Evolutionary conservation across 192 early-diverging fungal genomes (phyloP).

Genomic region (Phlyctochytrium arcticum): DNA sequence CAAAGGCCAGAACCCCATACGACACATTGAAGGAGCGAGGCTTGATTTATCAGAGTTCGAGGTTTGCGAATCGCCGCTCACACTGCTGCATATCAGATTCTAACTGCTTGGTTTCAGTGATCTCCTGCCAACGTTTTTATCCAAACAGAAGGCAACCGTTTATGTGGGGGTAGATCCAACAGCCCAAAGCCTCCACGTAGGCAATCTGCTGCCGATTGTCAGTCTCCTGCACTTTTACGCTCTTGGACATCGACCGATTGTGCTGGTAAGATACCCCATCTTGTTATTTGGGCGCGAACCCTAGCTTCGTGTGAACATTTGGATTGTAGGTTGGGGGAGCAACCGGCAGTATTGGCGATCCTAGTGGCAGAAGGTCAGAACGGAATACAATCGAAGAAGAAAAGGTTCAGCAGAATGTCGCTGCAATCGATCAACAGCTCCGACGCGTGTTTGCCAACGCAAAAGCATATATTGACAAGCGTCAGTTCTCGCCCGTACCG

Average conservation of each 20-base stretch:
- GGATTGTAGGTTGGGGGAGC: conserved; percentile 63
- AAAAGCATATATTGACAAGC: conserved; percentile 4
- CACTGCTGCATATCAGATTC: no score
- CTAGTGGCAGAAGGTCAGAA: conserved; percentile 80
- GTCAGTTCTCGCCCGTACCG: not conserved
- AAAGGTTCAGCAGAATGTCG: conserved; percentile 57
- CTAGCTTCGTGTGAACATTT: not conserved
- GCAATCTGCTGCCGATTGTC: conserved; percentile 83
- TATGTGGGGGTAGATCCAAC: conserved; percentile 96
- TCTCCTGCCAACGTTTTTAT: not conserved
- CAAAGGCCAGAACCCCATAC: no score
- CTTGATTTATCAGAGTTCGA: no score
- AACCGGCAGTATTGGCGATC: conserved; percentile 91
- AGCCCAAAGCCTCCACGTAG: conserved; percentile 82
- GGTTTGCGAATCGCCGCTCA: no score
- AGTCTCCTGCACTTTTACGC: conserved; percentile 82
- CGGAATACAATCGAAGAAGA: conserved; percentile 61
- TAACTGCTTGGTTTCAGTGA: no score
- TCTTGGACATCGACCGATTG: conserved; percentile 74
- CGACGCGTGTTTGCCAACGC: conserved; percentile 58
- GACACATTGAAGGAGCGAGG: no score
- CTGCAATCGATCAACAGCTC: conserved; percentile 68
- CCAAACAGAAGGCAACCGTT: conserved; percentile 24
- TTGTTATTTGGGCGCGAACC: not conserved
- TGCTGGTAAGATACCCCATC: conserved; percentile 57